Evolutionary conservation across 371 early-diverging fungal species (phyloP).

Genomic region (Actinomortierella ambigua): DNA sequence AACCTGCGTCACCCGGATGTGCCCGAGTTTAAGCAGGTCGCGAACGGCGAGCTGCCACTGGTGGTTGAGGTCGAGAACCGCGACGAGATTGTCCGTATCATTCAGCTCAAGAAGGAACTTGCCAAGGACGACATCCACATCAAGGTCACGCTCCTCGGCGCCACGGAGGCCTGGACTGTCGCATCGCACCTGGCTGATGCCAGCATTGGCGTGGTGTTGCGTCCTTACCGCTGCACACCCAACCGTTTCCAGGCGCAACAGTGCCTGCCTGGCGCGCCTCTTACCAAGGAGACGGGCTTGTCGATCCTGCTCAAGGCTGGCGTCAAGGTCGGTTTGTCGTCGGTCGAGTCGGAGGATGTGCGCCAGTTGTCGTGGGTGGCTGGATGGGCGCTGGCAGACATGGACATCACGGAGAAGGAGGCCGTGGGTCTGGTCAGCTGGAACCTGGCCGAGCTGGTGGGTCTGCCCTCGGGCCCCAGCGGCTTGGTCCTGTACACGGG

Average conservation of each 20-base stretch:
- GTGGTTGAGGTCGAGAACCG: conserved; percentile 64
- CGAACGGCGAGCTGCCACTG: conserved; percentile 67
- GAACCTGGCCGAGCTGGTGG: conserved; percentile 69
- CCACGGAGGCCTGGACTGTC: conserved; percentile 73
- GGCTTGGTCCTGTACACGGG: conserved; percentile 60
- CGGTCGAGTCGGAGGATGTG: conserved; percentile 60
- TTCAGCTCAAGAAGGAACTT: conserved; percentile 58
- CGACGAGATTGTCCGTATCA: conserved; percentile 74
- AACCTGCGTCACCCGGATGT: conserved; percentile 30
- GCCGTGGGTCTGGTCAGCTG: conserved; percentile 77
- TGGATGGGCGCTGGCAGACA: conserved; percentile 67
- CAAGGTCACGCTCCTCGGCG: conserved; percentile 54
- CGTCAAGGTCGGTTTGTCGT: conserved; percentile 69
- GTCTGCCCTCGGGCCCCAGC: conserved; percentile 33
- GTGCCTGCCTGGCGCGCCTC: conserved; percentile 66
- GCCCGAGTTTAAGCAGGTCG: conserved; percentile 43
- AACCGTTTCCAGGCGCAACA: conserved; percentile 67
- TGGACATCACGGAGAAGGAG: conserved; percentile 59
- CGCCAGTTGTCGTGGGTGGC: conserved; percentile 80
- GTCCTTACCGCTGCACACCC: conserved; percentile 72
- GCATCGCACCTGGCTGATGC: conserved; percentile 62
- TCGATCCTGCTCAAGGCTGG: conserved; percentile 65
- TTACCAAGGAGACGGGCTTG: conserved; percentile 62
- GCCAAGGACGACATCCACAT: conserved; percentile 53
- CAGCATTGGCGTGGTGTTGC: conserved; percentile 67